These are phyloP conservation scores for Sonneratia caseolaris DNA, from an alignment of 345 rosid species.

Conservation along the genomic window DNA sequence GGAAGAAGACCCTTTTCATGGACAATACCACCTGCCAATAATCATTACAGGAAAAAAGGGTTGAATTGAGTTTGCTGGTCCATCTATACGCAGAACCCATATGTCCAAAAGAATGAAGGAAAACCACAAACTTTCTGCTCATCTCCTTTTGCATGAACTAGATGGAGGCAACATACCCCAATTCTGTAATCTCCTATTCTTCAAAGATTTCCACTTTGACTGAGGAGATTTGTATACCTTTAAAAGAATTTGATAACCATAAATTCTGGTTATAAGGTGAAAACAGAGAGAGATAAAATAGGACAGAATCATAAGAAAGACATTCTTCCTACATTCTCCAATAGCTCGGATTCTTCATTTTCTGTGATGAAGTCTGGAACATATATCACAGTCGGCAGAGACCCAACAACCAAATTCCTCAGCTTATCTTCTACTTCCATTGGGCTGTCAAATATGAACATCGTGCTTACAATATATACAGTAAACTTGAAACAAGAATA, in stretches of 20 bases:
- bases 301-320: neutral
- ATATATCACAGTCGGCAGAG: constrained; percentile 52
- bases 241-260: constrained; percentile 2
- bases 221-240: constrained; percentile 62
- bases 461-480: neutral
- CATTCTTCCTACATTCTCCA: constrained; percentile 29
- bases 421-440: constrained; percentile 21
- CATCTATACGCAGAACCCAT: neutral
- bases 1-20: constrained; percentile 93
- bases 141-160: neutral
- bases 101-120: neutral
- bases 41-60: neutral
- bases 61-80: neutral
- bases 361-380: constrained; percentile 55
- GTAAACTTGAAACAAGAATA: neutral
- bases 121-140: neutral
- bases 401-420: constrained; percentile 42
- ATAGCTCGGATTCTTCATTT: constrained; percentile 47
- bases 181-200: constrained; percentile 82
- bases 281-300: neutral
- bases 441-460: neutral
- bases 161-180: constrained; percentile 47
- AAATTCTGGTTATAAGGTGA: neutral
- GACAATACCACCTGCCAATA: constrained; percentile 74
- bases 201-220: constrained; percentile 78